These are phyloP conservation scores for Umbellularia californica DNA, from an alignment of 164 flowering plant species.

Conservation along the genomic window DNA sequence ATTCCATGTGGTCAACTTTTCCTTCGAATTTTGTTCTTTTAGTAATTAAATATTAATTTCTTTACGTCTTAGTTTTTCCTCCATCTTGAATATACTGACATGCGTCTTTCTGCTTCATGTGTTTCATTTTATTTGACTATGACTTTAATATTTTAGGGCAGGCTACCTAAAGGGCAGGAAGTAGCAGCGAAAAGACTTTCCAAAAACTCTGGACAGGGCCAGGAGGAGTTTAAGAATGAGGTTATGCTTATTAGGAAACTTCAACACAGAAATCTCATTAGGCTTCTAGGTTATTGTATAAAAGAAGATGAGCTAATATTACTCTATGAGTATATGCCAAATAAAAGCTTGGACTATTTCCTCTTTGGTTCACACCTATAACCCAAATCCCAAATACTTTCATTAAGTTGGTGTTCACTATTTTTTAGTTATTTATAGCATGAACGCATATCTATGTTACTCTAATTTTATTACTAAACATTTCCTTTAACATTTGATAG, in stretches of 20 bases:
- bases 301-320: constrained; percentile 65
- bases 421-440: no score
- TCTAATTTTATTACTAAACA: neutral
- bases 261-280: constrained; percentile 73
- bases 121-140: no score
- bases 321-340: constrained; percentile 75
- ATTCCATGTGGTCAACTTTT: neutral
- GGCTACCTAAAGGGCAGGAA: constrained; percentile 41
- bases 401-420: neutral
- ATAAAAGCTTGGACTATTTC: constrained; percentile 62
- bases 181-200: constrained; percentile 81
- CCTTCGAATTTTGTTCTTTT: neutral
- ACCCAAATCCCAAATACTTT: neutral
- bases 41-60: no score
- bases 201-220: constrained; percentile 63
- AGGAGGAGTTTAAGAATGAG: constrained; percentile 70
- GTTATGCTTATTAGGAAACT: constrained; percentile 56
- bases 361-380: constrained; percentile 13
- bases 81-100: neutral
- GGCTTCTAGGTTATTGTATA: constrained; percentile 62
- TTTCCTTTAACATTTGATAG: neutral
- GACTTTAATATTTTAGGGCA: constrained; percentile 34
- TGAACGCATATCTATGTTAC: neutral
- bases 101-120: no score
- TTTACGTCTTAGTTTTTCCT: no score